These are phyloP conservation scores for Blastomyces percursus DNA, from an alignment of 2,329 filamentous ascomycete genomes.

Conservation along the genomic window DNA sequence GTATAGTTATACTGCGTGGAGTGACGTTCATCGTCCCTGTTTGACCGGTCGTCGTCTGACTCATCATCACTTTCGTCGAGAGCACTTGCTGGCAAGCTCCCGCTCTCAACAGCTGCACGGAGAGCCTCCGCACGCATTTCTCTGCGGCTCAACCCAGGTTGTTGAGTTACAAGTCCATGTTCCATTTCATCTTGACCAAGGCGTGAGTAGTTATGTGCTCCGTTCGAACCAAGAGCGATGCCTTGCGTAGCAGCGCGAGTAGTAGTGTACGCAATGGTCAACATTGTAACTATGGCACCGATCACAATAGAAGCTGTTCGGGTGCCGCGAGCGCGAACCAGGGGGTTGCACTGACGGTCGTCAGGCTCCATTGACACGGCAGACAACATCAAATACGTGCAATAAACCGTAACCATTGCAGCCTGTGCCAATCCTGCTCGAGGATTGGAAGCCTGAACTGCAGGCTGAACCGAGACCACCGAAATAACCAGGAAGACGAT, in stretches of 20 bases:
- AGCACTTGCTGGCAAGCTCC: constrained; percentile 81
- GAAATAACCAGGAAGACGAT: constrained; percentile 72
- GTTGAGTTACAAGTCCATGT: constrained; percentile 77
- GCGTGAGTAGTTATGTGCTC: constrained; percentile 42
- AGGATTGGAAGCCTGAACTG: constrained; percentile 81
- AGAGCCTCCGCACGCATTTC: constrained; percentile 92
- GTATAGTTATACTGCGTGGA: constrained; percentile 94
- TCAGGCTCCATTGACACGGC: constrained; percentile 98
- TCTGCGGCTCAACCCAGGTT: constrained; percentile 60
- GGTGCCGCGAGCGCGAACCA: constrained; percentile 72
- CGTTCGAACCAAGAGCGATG: constrained; percentile 47
- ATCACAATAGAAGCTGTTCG: constrained; percentile 84
- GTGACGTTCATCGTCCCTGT: constrained; percentile 76
- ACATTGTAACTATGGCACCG: constrained; percentile 89
- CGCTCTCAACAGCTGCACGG: constrained; percentile 77
- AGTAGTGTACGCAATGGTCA: constrained; percentile 95
- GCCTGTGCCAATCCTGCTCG: constrained; percentile 94
- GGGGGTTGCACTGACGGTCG: constrained; percentile 84
- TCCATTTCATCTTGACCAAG: constrained; percentile 61
- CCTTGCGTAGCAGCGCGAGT: constrained; percentile 86
- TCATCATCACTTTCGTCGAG: constrained; percentile 63
- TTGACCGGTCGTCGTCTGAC: constrained; percentile 46
- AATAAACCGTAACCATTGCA: constrained; percentile 95
- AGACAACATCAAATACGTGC: constrained; percentile 96
- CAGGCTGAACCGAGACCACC: constrained; percentile 76